phyloP scores from a whole-genome alignment of 257 asterid species.

The Capsicum pubescens region DNA sequence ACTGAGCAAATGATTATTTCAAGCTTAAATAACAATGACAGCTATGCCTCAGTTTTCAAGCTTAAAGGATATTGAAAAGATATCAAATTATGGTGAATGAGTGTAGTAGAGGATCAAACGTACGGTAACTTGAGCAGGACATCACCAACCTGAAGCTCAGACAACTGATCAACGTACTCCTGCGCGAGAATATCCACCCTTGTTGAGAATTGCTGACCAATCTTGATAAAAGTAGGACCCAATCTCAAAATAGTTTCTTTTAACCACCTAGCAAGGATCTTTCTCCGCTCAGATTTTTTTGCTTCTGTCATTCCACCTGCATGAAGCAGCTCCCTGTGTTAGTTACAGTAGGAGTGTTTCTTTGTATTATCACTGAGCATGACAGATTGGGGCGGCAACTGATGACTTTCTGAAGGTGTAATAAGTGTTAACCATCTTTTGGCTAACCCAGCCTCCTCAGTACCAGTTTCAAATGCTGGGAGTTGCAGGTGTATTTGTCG shows the following conservation, averaged over 20 bases:
- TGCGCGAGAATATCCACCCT: conserved; percentile 99
- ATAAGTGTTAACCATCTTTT: not conserved
- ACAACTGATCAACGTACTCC: conserved; percentile 93
- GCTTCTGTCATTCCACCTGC: conserved; percentile 91
- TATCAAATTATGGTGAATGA: not conserved
- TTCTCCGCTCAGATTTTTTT: conserved; percentile 68
- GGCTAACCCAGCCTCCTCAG: conserved; percentile 1
- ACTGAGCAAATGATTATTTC: not conserved
- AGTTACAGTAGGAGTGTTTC: conserved; percentile 16
- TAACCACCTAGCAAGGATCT: conserved; percentile 92
- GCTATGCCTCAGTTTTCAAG: conserved; percentile 1
- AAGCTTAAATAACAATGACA: not conserved
- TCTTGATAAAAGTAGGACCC: conserved; percentile 97
- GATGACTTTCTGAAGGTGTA: not conserved
- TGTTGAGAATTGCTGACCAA: conserved; percentile 98
- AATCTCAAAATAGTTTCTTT: conserved; percentile 90
- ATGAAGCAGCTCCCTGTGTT: conserved; percentile 29
- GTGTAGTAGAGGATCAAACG: not conserved
- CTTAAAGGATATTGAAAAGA: not conserved
- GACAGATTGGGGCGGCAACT: not conserved
- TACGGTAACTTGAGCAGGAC: conserved; percentile 10
- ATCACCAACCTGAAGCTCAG: conserved; percentile 85
- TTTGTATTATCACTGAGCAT: not conserved
- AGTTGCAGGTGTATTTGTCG: not conserved
- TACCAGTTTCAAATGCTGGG: conserved; percentile 1